Percentiles rank a stretch among this genome's conserved stretches.
Evolutionary conservation across 345 rosid species (phyloP).

Genomic region (Populus simonii): DNA sequence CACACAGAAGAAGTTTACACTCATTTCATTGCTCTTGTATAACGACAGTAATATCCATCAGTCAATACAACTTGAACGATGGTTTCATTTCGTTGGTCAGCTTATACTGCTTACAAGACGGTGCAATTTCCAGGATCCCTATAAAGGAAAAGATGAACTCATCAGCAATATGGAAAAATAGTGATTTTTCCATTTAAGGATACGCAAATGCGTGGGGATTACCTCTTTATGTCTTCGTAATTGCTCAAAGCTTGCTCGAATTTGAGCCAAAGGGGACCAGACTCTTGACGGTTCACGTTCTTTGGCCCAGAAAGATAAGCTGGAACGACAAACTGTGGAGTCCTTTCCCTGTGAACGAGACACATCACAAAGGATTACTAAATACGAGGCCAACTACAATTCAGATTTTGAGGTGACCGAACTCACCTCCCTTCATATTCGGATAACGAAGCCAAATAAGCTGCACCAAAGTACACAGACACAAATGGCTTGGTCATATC

Average conservation of each 20-base stretch:
- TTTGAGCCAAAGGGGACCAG: slow-evolving; percentile 67
- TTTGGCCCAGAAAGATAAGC: slow-evolving; percentile 74
- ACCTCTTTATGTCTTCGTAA: slow-evolving; percentile 65
- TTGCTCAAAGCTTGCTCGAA: slow-evolving; percentile 72
- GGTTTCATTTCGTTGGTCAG: background rate
- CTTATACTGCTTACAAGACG: slow-evolving; percentile 38
- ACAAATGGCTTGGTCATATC: slow-evolving; percentile 79
- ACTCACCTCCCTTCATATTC: slow-evolving; percentile 80
- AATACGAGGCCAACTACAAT: background rate
- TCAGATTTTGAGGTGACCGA: background rate
- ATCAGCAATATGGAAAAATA: background rate
- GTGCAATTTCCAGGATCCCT: slow-evolving; percentile 62
- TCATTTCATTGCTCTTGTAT: background rate
- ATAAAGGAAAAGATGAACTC: slow-evolving; percentile 9
- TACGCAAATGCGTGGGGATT: background rate
- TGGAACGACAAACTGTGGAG: slow-evolving; percentile 68
- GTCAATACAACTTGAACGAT: background rate
- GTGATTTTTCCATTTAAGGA: background rate
- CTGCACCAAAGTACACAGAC: slow-evolving; percentile 87
- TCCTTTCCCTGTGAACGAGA: slow-evolving; percentile 49
- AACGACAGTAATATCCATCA: background rate
- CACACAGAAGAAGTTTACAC: background rate
- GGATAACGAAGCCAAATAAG: slow-evolving; percentile 75
- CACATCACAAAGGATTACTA: background rate
- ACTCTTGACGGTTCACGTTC: slow-evolving; percentile 53